Conservation (phyloP, 495 filamentous ascomycete species). For the Sphaerosporella brunnea region DNA sequence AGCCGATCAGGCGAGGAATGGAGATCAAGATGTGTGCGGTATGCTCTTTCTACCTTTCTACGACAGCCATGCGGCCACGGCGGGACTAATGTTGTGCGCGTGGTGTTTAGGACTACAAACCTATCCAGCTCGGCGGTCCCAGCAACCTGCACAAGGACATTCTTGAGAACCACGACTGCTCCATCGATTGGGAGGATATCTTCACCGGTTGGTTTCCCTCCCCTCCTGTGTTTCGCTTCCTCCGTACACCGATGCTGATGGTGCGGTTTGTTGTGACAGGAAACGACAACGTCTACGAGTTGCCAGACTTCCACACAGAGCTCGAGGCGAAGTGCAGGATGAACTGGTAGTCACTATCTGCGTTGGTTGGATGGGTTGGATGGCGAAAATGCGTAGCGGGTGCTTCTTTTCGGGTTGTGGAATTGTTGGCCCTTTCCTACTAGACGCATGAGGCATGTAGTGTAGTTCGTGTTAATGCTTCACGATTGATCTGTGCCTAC, state of each 20-base stretch:
- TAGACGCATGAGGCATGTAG: too few relatives aligned
- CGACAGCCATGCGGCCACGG: too few relatives aligned
- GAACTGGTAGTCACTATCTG: constrained; percentile 50
- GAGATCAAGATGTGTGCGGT: constrained; percentile 53
- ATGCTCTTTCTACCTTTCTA: too few relatives aligned
- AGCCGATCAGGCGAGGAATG: constrained; percentile 87
- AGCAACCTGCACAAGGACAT: constrained; percentile 47
- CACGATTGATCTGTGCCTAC: too few relatives aligned
- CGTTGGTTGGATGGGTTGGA: too few relatives aligned
- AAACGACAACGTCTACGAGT: constrained; percentile 43
- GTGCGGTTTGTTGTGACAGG: constrained; percentile 7
- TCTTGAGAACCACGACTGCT: constrained; percentile 54
- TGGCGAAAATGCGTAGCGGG: too few relatives aligned
- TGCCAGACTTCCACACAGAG: constrained; percentile 66
- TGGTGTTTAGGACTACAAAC: constrained; percentile 20
- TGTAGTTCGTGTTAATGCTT: too few relatives aligned
- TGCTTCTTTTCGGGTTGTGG: too few relatives aligned
- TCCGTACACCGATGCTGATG: too few relatives aligned
- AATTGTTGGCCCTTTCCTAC: too few relatives aligned
- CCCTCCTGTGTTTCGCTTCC: too few relatives aligned
- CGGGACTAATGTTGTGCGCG: too few relatives aligned
- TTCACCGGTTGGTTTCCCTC: constrained; percentile 45
- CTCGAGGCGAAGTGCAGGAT: constrained; percentile 79
- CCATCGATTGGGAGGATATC: constrained; percentile 80
- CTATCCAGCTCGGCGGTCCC: constrained; percentile 28